phyloP scores from a whole-genome alignment of 257 asterid genomes.

The Solanum habrochaites region DNA sequence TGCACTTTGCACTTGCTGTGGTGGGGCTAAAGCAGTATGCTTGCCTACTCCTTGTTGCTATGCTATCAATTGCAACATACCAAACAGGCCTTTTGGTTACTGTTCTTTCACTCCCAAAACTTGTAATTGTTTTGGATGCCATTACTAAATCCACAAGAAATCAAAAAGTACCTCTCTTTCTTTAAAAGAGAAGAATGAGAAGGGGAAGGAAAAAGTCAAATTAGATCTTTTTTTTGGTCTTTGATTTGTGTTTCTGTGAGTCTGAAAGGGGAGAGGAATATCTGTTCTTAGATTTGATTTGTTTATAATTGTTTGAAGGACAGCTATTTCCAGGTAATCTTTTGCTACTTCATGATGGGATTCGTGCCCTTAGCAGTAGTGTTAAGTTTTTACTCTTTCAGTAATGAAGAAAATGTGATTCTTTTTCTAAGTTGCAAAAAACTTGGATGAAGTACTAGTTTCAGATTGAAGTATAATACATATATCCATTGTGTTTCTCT shows the following conservation, averaged over 20 bases:
- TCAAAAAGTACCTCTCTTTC: conserved; percentile 10
- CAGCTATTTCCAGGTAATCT: conserved; percentile 34
- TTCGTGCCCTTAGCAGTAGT: conserved; percentile 3
- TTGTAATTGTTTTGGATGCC: conserved; percentile 78
- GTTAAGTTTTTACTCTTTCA: conserved; percentile 4
- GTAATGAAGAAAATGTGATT: conserved; percentile 4
- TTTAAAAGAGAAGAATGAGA: not conserved
- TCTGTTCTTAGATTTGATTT: conserved; percentile 23
- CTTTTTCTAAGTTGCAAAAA: not conserved
- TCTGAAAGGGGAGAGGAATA: conserved; percentile 26
- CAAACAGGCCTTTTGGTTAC: conserved; percentile 82
- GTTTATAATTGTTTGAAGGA: conserved; percentile 13
- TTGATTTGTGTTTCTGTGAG: conserved; percentile 15
- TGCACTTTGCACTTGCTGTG: conserved; percentile 77
- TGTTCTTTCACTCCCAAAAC: conserved; percentile 83
- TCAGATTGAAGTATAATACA: not conserved
- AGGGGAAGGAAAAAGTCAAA: not conserved
- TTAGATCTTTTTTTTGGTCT: not conserved
- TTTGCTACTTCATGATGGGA: conserved; percentile 9
- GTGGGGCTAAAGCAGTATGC: conserved; percentile 40
- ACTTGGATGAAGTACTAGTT: not conserved
- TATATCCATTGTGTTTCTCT: not conserved
- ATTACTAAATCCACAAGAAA: conserved; percentile 14
- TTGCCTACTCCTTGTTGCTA: conserved; percentile 77
- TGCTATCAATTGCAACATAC: conserved; percentile 82